Evolutionary conservation across 1,284 basidiomycete genomes (phyloP), one percentile per base, ranked within the genome.

Genomic region (Boletellus dicymbophilus): DNA sequence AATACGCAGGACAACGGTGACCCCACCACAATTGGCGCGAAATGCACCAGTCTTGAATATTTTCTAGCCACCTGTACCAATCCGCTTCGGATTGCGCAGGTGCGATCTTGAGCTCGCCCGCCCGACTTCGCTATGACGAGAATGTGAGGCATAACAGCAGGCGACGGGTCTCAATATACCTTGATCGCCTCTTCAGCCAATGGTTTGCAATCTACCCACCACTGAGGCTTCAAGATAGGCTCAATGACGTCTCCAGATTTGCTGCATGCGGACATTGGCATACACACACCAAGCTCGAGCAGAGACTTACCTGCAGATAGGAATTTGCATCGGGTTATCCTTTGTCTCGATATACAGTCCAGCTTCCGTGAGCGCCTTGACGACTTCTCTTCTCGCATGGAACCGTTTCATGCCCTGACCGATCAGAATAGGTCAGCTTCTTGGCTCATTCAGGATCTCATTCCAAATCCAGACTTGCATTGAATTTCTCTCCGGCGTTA

Each of bases 11-110:
- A 68, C 88, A 91, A 54, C 96, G 84, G 69, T 99, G 97, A 20
- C 97, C 96, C 96, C 96, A 99, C 97, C 97, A 99, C 13, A 99
- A 80, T 68, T 99, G 97, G 52, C 97, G 90, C 9, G 95, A 98
- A 61, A 99, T 91, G 75, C 97, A 99, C 97, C 97, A 99, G 68
- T 99, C 97, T 71, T 98, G 94, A 60, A 98, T 95, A 60, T 84
- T 85, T 59, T 96, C 94, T 54, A 99, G 78, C 97, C 97, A 99
- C 52, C 93, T 81, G 69, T 90, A 95, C 95, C 96, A 99, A 51
- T 99, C 96, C 46, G 83, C 84, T 66, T 97, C 95, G 11, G 90
- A 95, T 41, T 82, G 76, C 62, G 90, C 90, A 3, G 97, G 97
- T 20, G 79, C 75, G 59, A 99, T 95, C 49, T 77, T 62, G 45